These are phyloP conservation scores for Zelonia costaricensis DNA, from an alignment of 208 protist species.

Conservation along the genomic window DNA sequence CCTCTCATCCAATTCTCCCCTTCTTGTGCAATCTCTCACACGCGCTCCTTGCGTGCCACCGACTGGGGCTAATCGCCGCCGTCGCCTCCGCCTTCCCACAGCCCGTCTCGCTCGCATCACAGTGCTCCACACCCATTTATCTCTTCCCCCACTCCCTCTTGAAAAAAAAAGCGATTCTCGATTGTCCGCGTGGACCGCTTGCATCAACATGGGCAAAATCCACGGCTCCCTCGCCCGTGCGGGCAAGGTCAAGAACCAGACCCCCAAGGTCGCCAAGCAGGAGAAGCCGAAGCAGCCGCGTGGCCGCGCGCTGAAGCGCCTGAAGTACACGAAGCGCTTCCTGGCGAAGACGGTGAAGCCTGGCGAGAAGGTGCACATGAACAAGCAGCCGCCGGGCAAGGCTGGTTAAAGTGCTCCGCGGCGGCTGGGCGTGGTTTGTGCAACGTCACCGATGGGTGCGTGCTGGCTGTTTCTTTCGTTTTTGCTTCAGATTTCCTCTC, in stretches of 20 bases:
- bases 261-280: slow-evolving; percentile 95
- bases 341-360: slow-evolving; percentile 92
- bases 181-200: no score
- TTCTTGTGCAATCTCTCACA: no score
- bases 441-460: background rate
- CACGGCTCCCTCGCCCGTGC: slow-evolving; percentile 98
- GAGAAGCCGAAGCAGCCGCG: slow-evolving; percentile 96
- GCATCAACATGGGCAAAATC: slow-evolving; percentile 95
- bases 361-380: slow-evolving; percentile 94
- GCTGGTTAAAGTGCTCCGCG: no score
- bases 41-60: no score
- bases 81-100: no score
- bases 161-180: no score
- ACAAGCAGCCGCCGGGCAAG: slow-evolving; percentile 92
- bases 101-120: no score
- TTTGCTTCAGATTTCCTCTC: background rate
- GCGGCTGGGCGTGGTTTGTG: background rate
- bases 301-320: slow-evolving; percentile 97
- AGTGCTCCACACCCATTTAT: no score
- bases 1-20: no score
- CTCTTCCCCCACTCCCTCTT: no score
- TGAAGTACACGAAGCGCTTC: slow-evolving; percentile 98
- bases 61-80: no score
- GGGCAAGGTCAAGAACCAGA: slow-evolving; percentile 99
- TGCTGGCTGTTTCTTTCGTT: background rate